A percentile compares a stretch with the other conserved stretches of the same genome.
Evolutionary conservation across 768 basidiomycete species (phyloP).

Genomic region (Tephrocybe sp.): DNA sequence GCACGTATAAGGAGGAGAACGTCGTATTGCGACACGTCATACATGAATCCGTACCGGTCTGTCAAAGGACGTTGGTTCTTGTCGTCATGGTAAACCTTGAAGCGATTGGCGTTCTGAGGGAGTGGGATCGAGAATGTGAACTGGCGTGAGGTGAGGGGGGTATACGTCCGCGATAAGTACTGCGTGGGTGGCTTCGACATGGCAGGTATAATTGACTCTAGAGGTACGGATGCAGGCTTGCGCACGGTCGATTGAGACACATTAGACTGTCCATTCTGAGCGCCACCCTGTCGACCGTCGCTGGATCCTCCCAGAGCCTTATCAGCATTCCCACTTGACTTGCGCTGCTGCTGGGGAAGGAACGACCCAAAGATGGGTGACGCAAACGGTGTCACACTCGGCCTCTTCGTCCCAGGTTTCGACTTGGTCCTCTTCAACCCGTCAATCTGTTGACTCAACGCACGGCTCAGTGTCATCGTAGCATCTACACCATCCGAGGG

Average conservation of each 20-base stretch:
- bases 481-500: constrained; percentile 40
- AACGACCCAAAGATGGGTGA: constrained; percentile 64
- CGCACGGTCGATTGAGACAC: constrained; percentile 11
- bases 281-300: constrained; percentile 26
- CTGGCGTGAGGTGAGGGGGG: constrained; percentile 68
- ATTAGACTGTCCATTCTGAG: constrained; percentile 11
- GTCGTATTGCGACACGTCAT: constrained; percentile 81
- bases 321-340: constrained; percentile 23
- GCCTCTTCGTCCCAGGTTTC: constrained; percentile 32
- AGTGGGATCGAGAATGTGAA: constrained; percentile 72
- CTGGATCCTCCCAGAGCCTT: constrained; percentile 7
- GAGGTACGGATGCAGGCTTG: constrained; percentile 53
- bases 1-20: constrained; percentile 72
- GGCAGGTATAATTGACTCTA: constrained; percentile 82
- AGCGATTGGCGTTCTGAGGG: constrained; percentile 53
- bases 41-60: constrained; percentile 89
- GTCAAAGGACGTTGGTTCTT: constrained; percentile 62
- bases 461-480: constrained; percentile 42
- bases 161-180: constrained; percentile 73
- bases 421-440: constrained; percentile 31
- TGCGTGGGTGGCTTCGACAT: constrained; percentile 81
- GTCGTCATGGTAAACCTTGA: constrained; percentile 48
- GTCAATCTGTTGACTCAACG: constrained; percentile 37
- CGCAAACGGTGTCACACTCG: constrained; percentile 37
- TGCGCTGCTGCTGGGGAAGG: constrained; percentile 49